phyloP scores from a whole-genome alignment of 208 protist genomes.

The Wallacemonas sp. region DNA sequence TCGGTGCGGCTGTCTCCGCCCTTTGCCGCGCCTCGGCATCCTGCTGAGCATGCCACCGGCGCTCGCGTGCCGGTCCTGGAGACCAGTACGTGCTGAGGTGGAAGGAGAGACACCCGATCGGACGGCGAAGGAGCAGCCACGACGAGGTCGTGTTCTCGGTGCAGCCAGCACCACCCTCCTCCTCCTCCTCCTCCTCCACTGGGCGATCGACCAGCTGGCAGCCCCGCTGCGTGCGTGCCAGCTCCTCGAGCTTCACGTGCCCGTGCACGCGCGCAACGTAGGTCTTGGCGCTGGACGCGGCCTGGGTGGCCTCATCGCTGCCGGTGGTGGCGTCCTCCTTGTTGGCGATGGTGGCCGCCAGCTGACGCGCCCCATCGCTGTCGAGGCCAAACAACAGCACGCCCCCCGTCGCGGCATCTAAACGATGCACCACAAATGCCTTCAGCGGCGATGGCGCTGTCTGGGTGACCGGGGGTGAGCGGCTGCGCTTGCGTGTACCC shows the following conservation, averaged over 20 bases:
- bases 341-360: constrained; percentile 45
- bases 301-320: neutral
- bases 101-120: constrained; percentile 71
- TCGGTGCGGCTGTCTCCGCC: no score
- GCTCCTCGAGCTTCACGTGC: constrained; percentile 32
- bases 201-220: constrained; percentile 21
- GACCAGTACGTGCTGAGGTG: constrained; percentile 79
- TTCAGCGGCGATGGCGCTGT: constrained; percentile 21
- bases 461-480: neutral
- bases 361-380: constrained; percentile 39
- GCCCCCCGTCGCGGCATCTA: constrained; percentile 87
- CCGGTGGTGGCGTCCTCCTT: constrained; percentile 24
- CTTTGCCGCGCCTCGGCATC: no score
- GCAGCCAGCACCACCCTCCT: no score
- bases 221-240: constrained; percentile 47
- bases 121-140: constrained; percentile 30
- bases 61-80: constrained; percentile 24
- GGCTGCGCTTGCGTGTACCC: neutral
- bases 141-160: neutral
- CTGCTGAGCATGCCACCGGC: constrained; percentile 1
- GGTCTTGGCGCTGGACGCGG: constrained; percentile 33
- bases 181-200: no score
- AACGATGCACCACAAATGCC: constrained; percentile 77
- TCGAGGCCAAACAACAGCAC: constrained; percentile 81
- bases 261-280: constrained; percentile 71